Evolutionary conservation across 2,329 filamentous ascomycete genomes (phyloP).

Genomic region (Fusarium veterinarium): DNA sequence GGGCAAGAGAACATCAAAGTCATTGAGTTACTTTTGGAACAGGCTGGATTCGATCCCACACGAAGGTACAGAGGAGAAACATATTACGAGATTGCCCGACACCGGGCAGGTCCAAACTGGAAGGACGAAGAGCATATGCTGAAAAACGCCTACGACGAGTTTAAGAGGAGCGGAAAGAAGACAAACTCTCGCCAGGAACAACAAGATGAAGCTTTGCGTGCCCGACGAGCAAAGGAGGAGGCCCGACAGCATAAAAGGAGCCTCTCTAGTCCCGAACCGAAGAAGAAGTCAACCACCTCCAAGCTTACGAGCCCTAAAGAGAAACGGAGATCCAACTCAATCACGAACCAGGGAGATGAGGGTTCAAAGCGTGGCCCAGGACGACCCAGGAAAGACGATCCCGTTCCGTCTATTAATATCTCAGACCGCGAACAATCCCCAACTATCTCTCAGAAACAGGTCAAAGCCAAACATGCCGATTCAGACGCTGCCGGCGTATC

Average conservation of each 20-base stretch:
- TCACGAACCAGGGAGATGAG: conserved; percentile 59
- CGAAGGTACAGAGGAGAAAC: conserved; percentile 79
- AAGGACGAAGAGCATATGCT: conserved; percentile 86
- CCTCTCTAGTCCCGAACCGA: conserved; percentile 61
- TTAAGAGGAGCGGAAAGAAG: conserved; percentile 66
- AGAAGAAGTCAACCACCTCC: conserved; percentile 55
- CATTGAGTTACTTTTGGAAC: conserved; percentile 81
- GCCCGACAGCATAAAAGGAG: conserved; percentile 58
- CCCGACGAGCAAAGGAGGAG: conserved; percentile 59
- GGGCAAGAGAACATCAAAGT: conserved; percentile 89
- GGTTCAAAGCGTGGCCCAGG: conserved; percentile 63
- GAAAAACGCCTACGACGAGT: conserved; percentile 78
- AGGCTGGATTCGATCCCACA: conserved; percentile 84
- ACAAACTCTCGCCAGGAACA: conserved; percentile 60
- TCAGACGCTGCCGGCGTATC: conserved; percentile 64
- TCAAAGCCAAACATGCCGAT: conserved; percentile 65
- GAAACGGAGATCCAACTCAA: conserved; percentile 59
- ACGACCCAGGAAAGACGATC: conserved; percentile 67
- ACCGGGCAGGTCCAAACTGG: conserved; percentile 88
- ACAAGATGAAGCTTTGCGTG: conserved; percentile 59
- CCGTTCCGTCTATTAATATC: conserved; percentile 58
- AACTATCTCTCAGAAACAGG: conserved; percentile 57
- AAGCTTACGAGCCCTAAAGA: conserved; percentile 61
- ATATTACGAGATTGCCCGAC: conserved; percentile 88
- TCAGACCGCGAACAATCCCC: conserved; percentile 67